phyloP scores from a whole-genome alignment of 768 basidiomycete species.

The Psilocybe tampanensis region DNA sequence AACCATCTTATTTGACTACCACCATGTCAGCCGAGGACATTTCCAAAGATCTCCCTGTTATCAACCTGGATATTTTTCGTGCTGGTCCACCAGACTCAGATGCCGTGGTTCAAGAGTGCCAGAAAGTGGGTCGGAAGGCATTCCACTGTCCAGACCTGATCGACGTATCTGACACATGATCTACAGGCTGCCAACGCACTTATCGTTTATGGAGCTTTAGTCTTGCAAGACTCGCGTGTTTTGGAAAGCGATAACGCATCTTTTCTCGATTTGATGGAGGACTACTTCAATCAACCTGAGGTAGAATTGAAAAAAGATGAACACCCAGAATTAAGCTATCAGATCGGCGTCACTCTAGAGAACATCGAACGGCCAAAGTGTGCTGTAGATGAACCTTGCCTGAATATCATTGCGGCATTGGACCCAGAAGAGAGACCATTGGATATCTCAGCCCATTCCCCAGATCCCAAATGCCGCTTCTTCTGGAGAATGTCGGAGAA shows the following conservation, averaged over 20 bases:
- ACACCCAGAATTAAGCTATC: slow-evolving; percentile 85
- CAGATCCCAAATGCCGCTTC: slow-evolving; percentile 95
- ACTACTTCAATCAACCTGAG: slow-evolving; percentile 84
- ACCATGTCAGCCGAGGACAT: slow-evolving; percentile 39
- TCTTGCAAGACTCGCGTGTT: slow-evolving; percentile 85
- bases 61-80: slow-evolving; percentile 78
- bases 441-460: slow-evolving; percentile 76
- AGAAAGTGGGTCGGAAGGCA: slow-evolving; percentile 45
- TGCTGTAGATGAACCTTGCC: slow-evolving; percentile 81
- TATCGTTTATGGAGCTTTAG: slow-evolving; percentile 82
- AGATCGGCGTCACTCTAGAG: slow-evolving; percentile 94
- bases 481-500: slow-evolving; percentile 83
- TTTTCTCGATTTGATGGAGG: slow-evolving; percentile 90
- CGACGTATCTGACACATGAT: slow-evolving; percentile 1
- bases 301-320: slow-evolving; percentile 71
- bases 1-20: slow-evolving; percentile 4
- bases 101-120: slow-evolving; percentile 60
- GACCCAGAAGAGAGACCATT: slow-evolving; percentile 82
- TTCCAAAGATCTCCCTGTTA: slow-evolving; percentile 63
- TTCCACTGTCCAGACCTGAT: neutral
- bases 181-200: slow-evolving; percentile 80
- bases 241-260: slow-evolving; percentile 76
- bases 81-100: slow-evolving; percentile 45
- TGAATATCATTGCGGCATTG: slow-evolving; percentile 74
- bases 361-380: slow-evolving; percentile 94